These are phyloP conservation scores for Kandelia obovata DNA, from an alignment of 345 rosid genomes.

Conservation along the genomic window DNA sequence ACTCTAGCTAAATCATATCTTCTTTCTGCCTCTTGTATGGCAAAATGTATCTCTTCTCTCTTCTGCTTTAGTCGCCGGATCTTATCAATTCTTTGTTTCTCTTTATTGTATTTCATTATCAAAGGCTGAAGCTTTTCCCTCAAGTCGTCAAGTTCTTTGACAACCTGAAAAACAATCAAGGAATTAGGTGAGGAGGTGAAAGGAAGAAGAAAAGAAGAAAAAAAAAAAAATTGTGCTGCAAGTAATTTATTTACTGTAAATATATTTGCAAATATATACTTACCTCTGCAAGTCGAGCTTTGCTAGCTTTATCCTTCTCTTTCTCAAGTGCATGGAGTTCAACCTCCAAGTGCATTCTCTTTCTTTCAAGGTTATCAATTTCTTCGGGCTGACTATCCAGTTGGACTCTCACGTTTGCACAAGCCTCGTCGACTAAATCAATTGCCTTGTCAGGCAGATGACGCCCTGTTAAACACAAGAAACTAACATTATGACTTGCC, in stretches of 20 bases:
- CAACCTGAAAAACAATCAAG: slow-evolving; percentile 41
- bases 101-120: slow-evolving; percentile 80
- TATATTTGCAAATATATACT: slow-evolving; percentile 6
- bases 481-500: background rate
- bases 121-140: slow-evolving; percentile 90
- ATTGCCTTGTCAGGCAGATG: slow-evolving; percentile 94
- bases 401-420: slow-evolving; percentile 94
- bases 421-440: slow-evolving; percentile 91
- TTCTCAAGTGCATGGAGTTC: slow-evolving; percentile 88
- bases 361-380: slow-evolving; percentile 85
- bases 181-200: background rate
- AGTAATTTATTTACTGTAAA: background rate
- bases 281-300: slow-evolving; percentile 81
- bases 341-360: slow-evolving; percentile 77
- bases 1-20: slow-evolving; percentile 86
- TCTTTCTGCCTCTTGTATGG: slow-evolving; percentile 84
- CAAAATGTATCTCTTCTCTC: slow-evolving; percentile 66
- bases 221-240: background rate
- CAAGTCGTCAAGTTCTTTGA: slow-evolving; percentile 84
- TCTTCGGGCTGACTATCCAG: slow-evolving; percentile 96
- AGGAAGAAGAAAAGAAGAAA: background rate
- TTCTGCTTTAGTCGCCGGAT: slow-evolving; percentile 73
- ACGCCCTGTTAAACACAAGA: slow-evolving; percentile 44
- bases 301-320: slow-evolving; percentile 92
- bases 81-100: slow-evolving; percentile 88